Percentiles rank a stretch among this genome's conserved stretches.
These are phyloP conservation scores for Lentinula guzmanii DNA, from an alignment of 768 basidiomycete genomes.

Conservation along the genomic window DNA sequence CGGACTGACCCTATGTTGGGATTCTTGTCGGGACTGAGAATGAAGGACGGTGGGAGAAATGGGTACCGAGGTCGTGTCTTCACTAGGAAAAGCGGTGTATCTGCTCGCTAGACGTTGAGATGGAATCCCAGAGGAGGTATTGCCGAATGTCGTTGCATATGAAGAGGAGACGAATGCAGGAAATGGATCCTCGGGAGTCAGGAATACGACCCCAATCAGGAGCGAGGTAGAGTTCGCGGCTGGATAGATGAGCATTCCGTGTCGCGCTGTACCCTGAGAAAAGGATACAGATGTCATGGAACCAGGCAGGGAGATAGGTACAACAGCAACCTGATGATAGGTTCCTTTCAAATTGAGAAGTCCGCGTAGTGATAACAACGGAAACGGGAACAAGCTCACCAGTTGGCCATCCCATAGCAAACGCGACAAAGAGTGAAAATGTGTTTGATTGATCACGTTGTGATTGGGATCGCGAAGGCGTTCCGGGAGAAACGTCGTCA, in stretches of 20 bases:
- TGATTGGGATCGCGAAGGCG: conserved; percentile 42
- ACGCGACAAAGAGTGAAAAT: conserved; percentile 50
- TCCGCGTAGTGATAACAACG: background rate
- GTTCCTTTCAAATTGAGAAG: background rate
- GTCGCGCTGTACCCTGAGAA: conserved; percentile 14
- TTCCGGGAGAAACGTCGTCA: conserved; percentile 62
- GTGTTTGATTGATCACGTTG: conserved; percentile 44
- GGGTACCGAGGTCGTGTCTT: background rate
- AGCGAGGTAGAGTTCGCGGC: conserved; percentile 45
- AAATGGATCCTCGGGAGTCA: conserved; percentile 30
- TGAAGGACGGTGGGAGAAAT: conserved; percentile 2
- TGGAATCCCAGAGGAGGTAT: background rate
- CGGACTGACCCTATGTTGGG: background rate
- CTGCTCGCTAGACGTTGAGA: background rate
- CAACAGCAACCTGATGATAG: conserved; percentile 41
- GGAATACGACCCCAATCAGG: conserved; percentile 46
- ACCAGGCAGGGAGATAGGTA: conserved; percentile 26
- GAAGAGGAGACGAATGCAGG: conserved; percentile 27
- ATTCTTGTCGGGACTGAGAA: background rate
- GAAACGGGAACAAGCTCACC: conserved; percentile 27
- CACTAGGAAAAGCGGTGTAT: background rate
- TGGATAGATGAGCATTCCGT: conserved; percentile 50
- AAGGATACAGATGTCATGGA: background rate
- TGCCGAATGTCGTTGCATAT: background rate
- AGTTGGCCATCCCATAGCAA: conserved; percentile 46